Base-by-base conservation (phyloP, 495 filamentous ascomycete species). In the Neurospora sp. region DNA sequence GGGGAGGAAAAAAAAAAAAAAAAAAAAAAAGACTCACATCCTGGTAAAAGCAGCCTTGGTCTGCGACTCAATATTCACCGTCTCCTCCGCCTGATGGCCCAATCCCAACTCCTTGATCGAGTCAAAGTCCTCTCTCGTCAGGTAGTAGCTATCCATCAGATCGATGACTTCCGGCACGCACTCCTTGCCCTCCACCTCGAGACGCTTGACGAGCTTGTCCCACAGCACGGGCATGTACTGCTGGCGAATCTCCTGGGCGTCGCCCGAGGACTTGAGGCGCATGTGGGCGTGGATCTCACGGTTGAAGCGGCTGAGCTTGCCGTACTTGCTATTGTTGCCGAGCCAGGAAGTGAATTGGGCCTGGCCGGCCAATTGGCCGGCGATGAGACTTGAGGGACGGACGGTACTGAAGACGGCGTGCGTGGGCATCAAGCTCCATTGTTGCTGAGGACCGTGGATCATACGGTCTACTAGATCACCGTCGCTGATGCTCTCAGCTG, bases 381-480 rank as follows among this genome's bases (percentile, higher is more conserved):
- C 91, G n/a, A 92, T 85, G 79, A 91, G 96, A 79, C 93, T 96
- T n/a, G 96, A 91, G 9, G 96, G 96, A 37, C 90, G 87, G 37
- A 99, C 94, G 72, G 97, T 96, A 75, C 94, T 96, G 83, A 99
- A 97, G 53, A 97, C 87, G n/a, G 94, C 96, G 82, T 99, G 96
- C 5, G 91, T 92, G 9, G 96, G 96, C 96, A 99, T 98, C 70
- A 99, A 82, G 78, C 91, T 94, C 96, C 96, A 99, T 73, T 98
- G 96, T 75, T 98, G 96, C 80, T 99, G 96, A 12, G 92, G 91
- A 20, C 96, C 96, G 81, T 98, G 96, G 69, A 99, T 99, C 94
- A 99, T 97, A 27, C 93, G 86, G 81, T 99, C 96, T 12, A 98
- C 93, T 44, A 99, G 87, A 78, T 99, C 96, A 22, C 96, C 96